phyloP scores from a whole-genome alignment of 768 basidiomycete genomes.

The Tephrocybe sp. region DNA sequence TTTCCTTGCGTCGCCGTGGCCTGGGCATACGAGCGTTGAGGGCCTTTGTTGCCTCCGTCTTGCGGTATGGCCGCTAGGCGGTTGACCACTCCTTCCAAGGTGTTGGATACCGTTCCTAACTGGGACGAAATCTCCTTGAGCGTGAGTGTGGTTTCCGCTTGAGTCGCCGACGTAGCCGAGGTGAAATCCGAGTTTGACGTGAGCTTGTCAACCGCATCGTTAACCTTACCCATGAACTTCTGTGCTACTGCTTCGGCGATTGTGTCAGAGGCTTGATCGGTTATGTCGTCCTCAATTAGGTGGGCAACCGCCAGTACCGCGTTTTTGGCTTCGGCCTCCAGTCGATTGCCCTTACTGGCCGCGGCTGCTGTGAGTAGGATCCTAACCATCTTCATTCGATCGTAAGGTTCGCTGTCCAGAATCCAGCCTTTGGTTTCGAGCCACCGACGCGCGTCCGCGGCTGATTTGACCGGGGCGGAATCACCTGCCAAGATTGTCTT shows the following conservation, averaged over 20 bases:
- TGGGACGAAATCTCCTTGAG: background rate
- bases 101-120: background rate
- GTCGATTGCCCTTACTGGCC: background rate
- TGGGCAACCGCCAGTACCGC: background rate
- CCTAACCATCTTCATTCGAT: background rate
- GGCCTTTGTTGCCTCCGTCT: background rate
- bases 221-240: background rate
- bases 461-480: background rate
- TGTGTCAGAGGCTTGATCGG: background rate
- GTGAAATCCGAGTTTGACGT: background rate
- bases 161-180: background rate
- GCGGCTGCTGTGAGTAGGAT: constrained; percentile 1
- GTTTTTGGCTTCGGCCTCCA: background rate
- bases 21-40: background rate
- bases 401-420: background rate
- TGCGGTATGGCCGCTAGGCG: background rate
- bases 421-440: background rate
- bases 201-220: background rate
- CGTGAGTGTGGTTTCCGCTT: constrained; percentile 2
- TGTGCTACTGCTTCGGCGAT: background rate
- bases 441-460: background rate
- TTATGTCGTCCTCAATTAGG: constrained; percentile 7
- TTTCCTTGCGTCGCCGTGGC: no score
- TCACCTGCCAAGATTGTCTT: background rate
- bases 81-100: background rate